These are phyloP conservation scores for Penicillium nucicola DNA, from an alignment of 495 filamentous ascomycete genomes.

Conservation along the genomic window DNA sequence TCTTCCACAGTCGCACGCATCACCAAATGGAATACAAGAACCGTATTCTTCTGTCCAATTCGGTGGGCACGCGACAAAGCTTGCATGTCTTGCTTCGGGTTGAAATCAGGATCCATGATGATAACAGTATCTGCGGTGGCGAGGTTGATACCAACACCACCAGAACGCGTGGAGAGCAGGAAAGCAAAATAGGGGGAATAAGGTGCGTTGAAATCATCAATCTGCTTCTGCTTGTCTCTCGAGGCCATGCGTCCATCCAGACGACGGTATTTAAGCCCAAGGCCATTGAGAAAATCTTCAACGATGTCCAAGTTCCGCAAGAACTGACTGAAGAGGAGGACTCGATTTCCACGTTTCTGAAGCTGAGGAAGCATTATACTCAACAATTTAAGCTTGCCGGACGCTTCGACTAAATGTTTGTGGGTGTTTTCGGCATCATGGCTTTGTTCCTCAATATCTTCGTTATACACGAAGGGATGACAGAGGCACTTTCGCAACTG, in stretches of 20 bases:
- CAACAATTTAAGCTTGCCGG: slow-evolving; percentile 82
- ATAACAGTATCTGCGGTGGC: slow-evolving; percentile 98
- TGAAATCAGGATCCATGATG: slow-evolving; percentile 97
- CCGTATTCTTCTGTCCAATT: slow-evolving; percentile 93
- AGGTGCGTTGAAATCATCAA: slow-evolving; percentile 88
- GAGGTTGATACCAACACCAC: slow-evolving; percentile 96
- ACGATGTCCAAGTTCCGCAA: slow-evolving; percentile 82
- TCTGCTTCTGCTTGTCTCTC: slow-evolving; percentile 86
- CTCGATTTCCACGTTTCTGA: slow-evolving; percentile 81
- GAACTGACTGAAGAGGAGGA: slow-evolving; percentile 96
- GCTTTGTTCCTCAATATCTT: slow-evolving; percentile 78
- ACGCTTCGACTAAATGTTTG: slow-evolving; percentile 84
- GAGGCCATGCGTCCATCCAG: slow-evolving; percentile 80
- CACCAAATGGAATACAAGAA: slow-evolving; percentile 90
- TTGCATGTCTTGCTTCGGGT: slow-evolving; percentile 97
- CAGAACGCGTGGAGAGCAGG: slow-evolving; percentile 87
- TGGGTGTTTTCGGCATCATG: slow-evolving; percentile 51
- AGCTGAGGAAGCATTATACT: slow-evolving; percentile 90
- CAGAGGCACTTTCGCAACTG: slow-evolving; percentile 93
- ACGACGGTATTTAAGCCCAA: slow-evolving; percentile 69
- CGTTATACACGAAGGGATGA: slow-evolving; percentile 92
- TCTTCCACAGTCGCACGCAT: slow-evolving; percentile 88
- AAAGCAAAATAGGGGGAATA: slow-evolving; percentile 83
- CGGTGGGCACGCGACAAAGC: slow-evolving; percentile 90
- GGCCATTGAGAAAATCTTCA: slow-evolving; percentile 80